These are phyloP conservation scores for Annulohypoxylon bovei DNA, from an alignment of 495 filamentous ascomycete genomes.

Conservation along the genomic window DNA sequence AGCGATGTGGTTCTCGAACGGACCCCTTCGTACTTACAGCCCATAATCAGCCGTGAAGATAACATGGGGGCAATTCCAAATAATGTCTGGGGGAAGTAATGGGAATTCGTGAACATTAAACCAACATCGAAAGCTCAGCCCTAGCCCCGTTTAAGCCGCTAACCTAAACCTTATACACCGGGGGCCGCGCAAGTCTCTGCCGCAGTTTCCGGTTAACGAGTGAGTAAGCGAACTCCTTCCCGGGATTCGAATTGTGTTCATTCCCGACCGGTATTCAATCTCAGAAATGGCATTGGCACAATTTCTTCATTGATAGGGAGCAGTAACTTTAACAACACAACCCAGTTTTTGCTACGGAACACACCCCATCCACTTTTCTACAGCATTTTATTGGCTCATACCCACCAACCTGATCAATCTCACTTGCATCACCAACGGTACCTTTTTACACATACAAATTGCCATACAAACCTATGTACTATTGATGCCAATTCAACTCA, in stretches of 20 bases:
- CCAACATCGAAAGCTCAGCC: not conserved
- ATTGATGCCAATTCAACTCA: too few species aligned
- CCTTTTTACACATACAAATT: too few species aligned
- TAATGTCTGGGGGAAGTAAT: not conserved
- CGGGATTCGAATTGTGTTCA: not conserved
- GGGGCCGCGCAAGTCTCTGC: not conserved
- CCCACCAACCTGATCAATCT: too few species aligned
- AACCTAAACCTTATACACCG: not conserved
- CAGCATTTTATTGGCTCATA: too few species aligned
- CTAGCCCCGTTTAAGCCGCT: not conserved
- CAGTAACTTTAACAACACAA: too few species aligned
- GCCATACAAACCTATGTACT: too few species aligned
- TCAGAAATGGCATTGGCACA: not conserved
- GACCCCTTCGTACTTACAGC: not conserved
- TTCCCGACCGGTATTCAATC: not conserved
- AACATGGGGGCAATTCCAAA: slow-evolving; percentile 1
- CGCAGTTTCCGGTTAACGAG: not conserved
- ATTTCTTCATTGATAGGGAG: not conserved
- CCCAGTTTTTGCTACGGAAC: too few species aligned
- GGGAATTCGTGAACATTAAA: not conserved
- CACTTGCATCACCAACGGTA: too few species aligned
- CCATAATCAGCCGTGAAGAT: not conserved
- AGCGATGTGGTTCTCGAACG: slow-evolving; percentile 2
- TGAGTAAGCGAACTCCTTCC: not conserved
- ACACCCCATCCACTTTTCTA: too few species aligned